These are phyloP conservation scores for Furculomyces boomerangus DNA, from an alignment of 371 early-diverging fungal species.

Conservation along the genomic window DNA sequence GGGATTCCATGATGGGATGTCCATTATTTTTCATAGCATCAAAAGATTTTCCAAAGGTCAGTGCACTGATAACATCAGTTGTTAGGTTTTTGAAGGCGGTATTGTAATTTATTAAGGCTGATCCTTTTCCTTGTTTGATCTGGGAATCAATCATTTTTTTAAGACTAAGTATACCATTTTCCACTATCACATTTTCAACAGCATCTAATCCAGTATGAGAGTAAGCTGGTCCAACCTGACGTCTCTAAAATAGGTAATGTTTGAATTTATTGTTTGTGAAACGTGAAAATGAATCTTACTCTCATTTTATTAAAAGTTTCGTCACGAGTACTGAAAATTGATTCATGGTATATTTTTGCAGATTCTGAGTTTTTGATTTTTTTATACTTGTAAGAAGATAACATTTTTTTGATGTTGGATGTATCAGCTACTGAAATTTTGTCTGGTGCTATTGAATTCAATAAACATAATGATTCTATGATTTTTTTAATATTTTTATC, in stretches of 20 bases:
- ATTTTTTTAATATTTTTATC: neutral
- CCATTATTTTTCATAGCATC: neutral
- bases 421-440: conserved; percentile 11
- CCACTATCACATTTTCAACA: neutral
- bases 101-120: conserved; percentile 11
- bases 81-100: conserved; percentile 8
- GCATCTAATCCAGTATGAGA: neutral
- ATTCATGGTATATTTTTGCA: neutral
- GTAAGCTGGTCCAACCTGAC: conserved; percentile 3
- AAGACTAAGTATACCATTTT: neutral
- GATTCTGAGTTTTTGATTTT: conserved; percentile 13
- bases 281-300: neutral
- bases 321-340: conserved; percentile 9
- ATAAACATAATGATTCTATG: neutral
- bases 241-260: neutral
- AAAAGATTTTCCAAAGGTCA: conserved; percentile 16
- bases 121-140: neutral
- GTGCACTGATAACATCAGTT: conserved; percentile 13
- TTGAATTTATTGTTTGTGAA: neutral
- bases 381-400: conserved; percentile 12
- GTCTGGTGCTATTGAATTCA: conserved; percentile 2
- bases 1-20: neutral
- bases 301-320: conserved; percentile 11
- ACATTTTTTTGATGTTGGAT: conserved; percentile 8
- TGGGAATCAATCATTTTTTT: neutral